Evolutionary conservation across 305 asterid genomes (phyloP).

Genomic region (Fraxinus xanthoxyloides): DNA sequence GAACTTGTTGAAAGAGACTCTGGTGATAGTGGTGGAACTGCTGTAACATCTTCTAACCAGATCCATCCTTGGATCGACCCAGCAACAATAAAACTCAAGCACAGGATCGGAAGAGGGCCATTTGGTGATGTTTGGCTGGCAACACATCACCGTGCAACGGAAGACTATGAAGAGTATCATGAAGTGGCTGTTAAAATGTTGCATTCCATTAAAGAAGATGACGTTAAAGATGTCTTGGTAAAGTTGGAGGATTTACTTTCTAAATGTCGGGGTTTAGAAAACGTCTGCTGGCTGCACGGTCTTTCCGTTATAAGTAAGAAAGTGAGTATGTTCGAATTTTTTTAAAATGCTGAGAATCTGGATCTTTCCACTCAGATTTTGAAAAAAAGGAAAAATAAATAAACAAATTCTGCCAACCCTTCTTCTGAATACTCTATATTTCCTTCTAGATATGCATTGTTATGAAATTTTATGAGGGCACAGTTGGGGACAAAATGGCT

Average conservation of each 20-base stretch:
- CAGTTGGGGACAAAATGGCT: slow-evolving; percentile 84
- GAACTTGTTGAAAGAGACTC: slow-evolving; percentile 71
- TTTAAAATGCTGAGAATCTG: not conserved
- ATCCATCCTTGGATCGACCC: slow-evolving; percentile 71
- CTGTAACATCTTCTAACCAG: slow-evolving; percentile 42
- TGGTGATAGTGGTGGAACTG: slow-evolving; percentile 33
- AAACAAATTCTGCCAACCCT: not conserved
- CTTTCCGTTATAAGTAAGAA: slow-evolving; percentile 61
- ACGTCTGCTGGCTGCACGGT: slow-evolving; percentile 66
- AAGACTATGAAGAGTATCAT: slow-evolving; percentile 64
- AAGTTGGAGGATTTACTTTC: slow-evolving; percentile 55
- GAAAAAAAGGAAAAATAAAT: not conserved
- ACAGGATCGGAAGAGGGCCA: slow-evolving; percentile 79
- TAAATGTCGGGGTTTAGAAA: slow-evolving; percentile 61
- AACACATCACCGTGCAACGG: slow-evolving; percentile 58
- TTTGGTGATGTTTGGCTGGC: slow-evolving; percentile 94
- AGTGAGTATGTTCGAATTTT: slow-evolving; percentile 45
- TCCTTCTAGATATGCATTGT: slow-evolving; percentile 72
- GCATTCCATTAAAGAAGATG: slow-evolving; percentile 68
- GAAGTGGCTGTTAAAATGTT: slow-evolving; percentile 86
- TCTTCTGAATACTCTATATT: slow-evolving; percentile 22
- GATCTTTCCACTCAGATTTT: not conserved
- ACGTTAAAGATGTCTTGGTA: slow-evolving; percentile 40
- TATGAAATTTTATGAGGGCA: slow-evolving; percentile 82
- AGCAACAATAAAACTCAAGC: slow-evolving; percentile 63